A percentile compares a stretch with the other conserved stretches of the same genome.
phyloP scores from a whole-genome alignment of 371 early-diverging fungal species.

The Apophysomyces trapeziformis region DNA sequence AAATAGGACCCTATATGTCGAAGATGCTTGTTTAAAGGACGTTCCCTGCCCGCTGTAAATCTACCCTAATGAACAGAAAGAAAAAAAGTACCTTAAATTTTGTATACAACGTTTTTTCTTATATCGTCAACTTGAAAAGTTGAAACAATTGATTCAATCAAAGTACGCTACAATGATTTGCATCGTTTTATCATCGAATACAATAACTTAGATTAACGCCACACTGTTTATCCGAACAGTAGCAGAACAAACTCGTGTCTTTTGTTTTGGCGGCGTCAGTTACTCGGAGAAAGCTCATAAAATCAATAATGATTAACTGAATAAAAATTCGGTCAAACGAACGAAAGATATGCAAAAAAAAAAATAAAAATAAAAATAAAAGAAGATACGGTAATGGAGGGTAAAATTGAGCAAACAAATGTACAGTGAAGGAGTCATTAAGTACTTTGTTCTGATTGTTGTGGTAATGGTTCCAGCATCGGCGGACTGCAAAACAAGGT shows the following conservation, averaged over 20 bases:
- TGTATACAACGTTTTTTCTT: no score
- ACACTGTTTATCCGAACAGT: no score
- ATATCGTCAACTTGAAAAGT: not conserved
- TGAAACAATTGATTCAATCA: not conserved
- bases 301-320: not conserved
- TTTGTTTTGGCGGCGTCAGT: no score
- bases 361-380: not conserved
- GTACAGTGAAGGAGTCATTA: not conserved
- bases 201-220: no score
- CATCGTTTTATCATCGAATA: no score
- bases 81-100: not conserved
- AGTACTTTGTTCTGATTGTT: not conserved
- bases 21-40: constrained; percentile 70
- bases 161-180: no score
- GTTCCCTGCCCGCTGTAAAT: constrained; percentile 6
- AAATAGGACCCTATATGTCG: constrained; percentile 90
- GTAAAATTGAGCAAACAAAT: not conserved
- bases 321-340: not conserved
- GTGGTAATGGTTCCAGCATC: not conserved
- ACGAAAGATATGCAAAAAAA: no score
- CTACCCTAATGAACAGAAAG: not conserved
- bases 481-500: not conserved
- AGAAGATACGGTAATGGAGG: not conserved
- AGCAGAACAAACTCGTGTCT: no score
- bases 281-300: no score